A percentile compares a stretch with the other conserved stretches of the same genome.
These are phyloP conservation scores for Zygotorulaspora florentina DNA, from an alignment of 805 yeast genomes.

Conservation along the genomic window DNA sequence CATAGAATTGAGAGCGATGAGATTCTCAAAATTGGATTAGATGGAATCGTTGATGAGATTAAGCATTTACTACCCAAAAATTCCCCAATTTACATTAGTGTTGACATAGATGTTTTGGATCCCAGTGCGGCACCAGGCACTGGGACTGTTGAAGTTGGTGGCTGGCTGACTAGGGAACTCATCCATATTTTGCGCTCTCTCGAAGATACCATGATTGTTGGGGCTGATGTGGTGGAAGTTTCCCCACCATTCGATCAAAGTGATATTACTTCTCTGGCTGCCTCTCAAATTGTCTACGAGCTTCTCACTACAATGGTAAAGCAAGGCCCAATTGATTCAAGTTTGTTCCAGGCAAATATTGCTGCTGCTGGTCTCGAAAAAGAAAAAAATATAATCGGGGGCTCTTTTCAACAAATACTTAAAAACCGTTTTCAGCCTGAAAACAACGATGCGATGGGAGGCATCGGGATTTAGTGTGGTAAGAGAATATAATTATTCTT, in stretches of 20 bases:
- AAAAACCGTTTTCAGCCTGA: too few relatives aligned
- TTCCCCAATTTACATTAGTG: conserved; percentile 68
- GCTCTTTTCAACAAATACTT: too few relatives aligned
- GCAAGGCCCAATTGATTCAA: conserved; percentile 39
- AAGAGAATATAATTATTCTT: too few relatives aligned
- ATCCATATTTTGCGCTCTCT: conserved; percentile 55
- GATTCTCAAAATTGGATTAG: conserved; percentile 60
- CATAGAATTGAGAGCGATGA: conserved; percentile 68
- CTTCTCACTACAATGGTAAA: conserved; percentile 71
- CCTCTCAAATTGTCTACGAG: conserved; percentile 69
- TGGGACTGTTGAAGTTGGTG: conserved; percentile 77
- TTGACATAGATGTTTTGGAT: conserved; percentile 76
- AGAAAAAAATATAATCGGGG: too few relatives aligned
- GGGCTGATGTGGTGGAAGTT: conserved; percentile 76
- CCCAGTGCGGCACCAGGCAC: conserved; percentile 75
- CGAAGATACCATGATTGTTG: conserved; percentile 57
- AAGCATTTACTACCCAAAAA: conserved; percentile 53
- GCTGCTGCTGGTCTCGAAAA: too few relatives aligned
- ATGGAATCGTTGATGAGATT: conserved; percentile 54
- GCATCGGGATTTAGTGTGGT: too few relatives aligned
- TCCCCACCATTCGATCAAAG: conserved; percentile 62
- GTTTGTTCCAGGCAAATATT: not conserved
- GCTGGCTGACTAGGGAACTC: conserved; percentile 64
- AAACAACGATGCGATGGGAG: too few relatives aligned
- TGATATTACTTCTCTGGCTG: conserved; percentile 64